phyloP scores from a whole-genome alignment of 2,329 filamentous ascomycete genomes.

The Colletotrichum sp. region DNA sequence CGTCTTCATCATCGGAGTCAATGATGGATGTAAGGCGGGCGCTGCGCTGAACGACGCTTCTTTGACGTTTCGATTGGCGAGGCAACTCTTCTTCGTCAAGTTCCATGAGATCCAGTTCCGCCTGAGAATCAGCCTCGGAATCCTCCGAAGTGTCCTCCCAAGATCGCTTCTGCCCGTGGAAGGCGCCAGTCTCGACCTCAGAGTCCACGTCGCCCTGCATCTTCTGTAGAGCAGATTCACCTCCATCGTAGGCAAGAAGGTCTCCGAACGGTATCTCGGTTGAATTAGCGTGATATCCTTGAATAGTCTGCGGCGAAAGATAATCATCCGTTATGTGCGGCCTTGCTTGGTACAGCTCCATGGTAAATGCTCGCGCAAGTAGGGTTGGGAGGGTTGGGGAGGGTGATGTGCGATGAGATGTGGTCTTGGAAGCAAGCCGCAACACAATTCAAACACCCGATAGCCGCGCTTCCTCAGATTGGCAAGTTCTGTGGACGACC shows the following conservation, averaged over 20 bases:
- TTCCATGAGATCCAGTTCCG: background rate
- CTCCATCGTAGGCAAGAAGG: background rate
- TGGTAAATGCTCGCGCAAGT: background rate
- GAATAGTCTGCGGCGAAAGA: background rate
- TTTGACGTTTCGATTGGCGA: background rate
- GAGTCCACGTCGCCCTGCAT: background rate
- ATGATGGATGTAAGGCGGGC: background rate
- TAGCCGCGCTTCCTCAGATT: background rate
- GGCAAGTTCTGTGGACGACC: background rate
- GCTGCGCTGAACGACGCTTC: background rate
- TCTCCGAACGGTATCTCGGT: constrained; percentile 8
- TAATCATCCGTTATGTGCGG: background rate
- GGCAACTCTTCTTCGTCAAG: constrained; percentile 5
- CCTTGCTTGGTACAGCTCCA: background rate
- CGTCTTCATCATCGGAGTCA: constrained; percentile 7
- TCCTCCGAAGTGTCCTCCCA: background rate
- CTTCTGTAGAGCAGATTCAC: background rate
- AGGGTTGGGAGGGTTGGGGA: background rate
- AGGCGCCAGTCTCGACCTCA: background rate
- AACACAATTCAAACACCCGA: background rate
- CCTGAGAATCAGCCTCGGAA: background rate
- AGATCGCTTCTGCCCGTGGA: background rate
- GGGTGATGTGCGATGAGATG: background rate
- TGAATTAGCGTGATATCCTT: background rate
- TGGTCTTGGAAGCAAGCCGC: background rate